Base-by-base conservation (phyloP, 352 stramenopile species). In the Pythium insidiosum region DNA sequence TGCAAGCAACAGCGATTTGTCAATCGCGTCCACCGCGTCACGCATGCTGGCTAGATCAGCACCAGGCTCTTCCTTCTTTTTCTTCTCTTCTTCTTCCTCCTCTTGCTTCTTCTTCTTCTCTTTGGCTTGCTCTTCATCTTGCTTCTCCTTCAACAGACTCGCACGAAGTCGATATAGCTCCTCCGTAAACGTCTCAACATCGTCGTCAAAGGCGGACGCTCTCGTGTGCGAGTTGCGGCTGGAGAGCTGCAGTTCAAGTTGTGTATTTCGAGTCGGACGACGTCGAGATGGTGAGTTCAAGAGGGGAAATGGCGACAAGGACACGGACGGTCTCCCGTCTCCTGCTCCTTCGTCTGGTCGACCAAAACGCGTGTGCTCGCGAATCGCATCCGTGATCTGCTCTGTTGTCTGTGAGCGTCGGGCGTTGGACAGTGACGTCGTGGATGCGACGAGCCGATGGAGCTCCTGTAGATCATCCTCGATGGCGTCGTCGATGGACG, bases 161-260 rank as follows among this genome's bases (percentile, higher is more conserved):
- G 40, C 40, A 33, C 61, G 48, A 30, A 84, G 21, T 5, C 48
- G 43, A 9, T 41, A 48, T 19, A 84, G 53, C 39, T 81, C 68
- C 28, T 73, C 50, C 2, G 53, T 45, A 41, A 84, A 78, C 3
- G 60, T 73, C n/a, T 79, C 66, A n/a, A 73, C 65, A 12, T 43
- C 23, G 1, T 56, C 50, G n/a, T 33, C 28, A n/a, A n/a, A n/a
- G n/a, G n/a, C n/a, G n/a, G n/a, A n/a, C n/a, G n/a, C n/a, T n/a
- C n/a, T n/a, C n/a, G n/a, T n/a, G n/a, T n/a, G n/a, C n/a, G n/a
- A n/a, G n/a, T n/a, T n/a, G n/a, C n/a, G n/a, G n/a, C n/a, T n/a
- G n/a, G n/a, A n/a, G n/a, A n/a, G n/a, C n/a, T n/a, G n/a, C n/a
- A n/a, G n/a, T n/a, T n/a, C n/a, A n/a, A n/a, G n/a, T 15, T 33